phyloP scores from a whole-genome alignment of 2,329 filamentous ascomycete species.

The Hirsutella rhossiliensis region DNA sequence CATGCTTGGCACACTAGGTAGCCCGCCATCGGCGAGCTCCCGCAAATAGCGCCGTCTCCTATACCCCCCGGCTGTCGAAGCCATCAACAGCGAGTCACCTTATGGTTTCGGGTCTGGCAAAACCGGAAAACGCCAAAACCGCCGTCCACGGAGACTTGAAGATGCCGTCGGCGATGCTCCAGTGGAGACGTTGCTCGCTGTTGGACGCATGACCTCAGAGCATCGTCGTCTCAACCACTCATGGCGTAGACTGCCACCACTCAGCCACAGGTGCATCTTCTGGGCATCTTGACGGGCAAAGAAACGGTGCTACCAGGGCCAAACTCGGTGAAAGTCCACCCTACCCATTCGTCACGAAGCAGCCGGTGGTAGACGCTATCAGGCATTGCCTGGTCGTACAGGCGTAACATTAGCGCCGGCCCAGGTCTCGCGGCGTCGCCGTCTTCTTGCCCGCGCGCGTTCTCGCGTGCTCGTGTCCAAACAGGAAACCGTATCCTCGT shows the following conservation, averaged over 20 bases:
- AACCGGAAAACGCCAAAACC: too few species aligned
- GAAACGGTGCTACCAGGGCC: not conserved
- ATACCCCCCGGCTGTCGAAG: too few species aligned
- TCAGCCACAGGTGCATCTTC: not conserved
- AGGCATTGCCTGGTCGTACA: slow-evolving; percentile 1
- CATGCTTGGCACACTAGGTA: not conserved
- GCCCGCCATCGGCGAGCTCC: not conserved
- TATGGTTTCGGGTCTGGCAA: too few species aligned
- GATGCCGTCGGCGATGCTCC: too few species aligned
- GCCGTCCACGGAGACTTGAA: too few species aligned
- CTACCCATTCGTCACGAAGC: not conserved
- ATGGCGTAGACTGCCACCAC: too few species aligned
- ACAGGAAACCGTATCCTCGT: not conserved
- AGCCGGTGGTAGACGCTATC: not conserved
- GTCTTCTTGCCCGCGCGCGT: not conserved
- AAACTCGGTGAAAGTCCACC: slow-evolving; percentile 1
- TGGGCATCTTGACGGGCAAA: not conserved
- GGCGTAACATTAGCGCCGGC: slow-evolving; percentile 1
- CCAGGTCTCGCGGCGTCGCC: not conserved
- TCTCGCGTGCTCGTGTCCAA: not conserved
- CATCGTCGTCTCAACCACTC: too few species aligned
- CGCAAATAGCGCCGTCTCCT: too few species aligned
- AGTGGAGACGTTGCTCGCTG: too few species aligned
- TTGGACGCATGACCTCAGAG: too few species aligned
- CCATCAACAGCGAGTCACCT: too few species aligned